Conservation (phyloP, 2,329 filamentous ascomycete genomes). For the Clonostachys rosea region DNA sequence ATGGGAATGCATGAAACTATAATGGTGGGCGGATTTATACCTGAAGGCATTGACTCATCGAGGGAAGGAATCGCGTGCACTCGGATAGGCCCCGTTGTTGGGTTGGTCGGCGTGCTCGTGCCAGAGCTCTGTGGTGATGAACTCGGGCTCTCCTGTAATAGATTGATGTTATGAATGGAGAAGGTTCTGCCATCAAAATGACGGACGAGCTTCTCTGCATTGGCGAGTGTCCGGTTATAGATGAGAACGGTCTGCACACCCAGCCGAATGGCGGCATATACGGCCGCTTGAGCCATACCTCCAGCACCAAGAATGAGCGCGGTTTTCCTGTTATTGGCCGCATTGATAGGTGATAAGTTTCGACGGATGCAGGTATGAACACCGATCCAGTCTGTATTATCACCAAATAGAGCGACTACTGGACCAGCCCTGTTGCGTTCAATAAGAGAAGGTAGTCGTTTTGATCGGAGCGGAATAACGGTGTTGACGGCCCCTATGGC, state of each 20-base stretch:
- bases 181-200: constrained; percentile 11
- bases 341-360: constrained; percentile 54
- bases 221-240: constrained; percentile 47
- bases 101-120: background rate
- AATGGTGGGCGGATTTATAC: constrained; percentile 6
- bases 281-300: constrained; percentile 32
- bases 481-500: constrained; percentile 63
- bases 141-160: constrained; percentile 4
- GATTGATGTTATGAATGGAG: background rate
- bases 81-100: background rate
- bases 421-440: constrained; percentile 49
- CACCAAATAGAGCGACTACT: constrained; percentile 54
- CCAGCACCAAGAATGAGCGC: constrained; percentile 42
- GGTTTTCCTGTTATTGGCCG: constrained; percentile 28
- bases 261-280: constrained; percentile 55
- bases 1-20: constrained; percentile 6
- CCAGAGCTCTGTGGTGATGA: background rate
- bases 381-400: constrained; percentile 66
- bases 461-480: constrained; percentile 51
- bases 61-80: constrained; percentile 17
- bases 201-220: constrained; percentile 43
- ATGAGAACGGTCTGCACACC: constrained; percentile 56
- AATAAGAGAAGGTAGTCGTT: constrained; percentile 12
- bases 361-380: constrained; percentile 56
- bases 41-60: constrained; percentile 6